These are phyloP conservation scores for Lasiosphaeria miniovina DNA, from an alignment of 495 filamentous ascomycete species.

Conservation along the genomic window DNA sequence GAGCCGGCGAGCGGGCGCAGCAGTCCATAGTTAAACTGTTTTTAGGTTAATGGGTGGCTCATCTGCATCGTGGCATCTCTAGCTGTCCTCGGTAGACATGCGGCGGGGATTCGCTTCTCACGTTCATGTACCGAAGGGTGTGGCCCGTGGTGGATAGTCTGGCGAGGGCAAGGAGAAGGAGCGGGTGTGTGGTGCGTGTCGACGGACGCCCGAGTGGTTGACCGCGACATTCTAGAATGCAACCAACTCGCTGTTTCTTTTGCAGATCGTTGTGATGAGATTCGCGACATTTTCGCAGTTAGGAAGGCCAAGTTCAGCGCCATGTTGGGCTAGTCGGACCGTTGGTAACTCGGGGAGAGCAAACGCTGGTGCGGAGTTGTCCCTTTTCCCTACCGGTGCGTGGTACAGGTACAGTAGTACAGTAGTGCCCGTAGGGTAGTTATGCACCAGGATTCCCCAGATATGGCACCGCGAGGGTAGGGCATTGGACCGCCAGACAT, in stretches of 20 bases:
- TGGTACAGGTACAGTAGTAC: background rate
- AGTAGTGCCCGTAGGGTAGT: background rate
- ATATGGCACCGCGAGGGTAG: background rate
- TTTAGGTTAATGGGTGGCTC: background rate
- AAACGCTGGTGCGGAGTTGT: background rate
- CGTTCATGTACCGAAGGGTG: background rate
- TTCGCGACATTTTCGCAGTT: no score
- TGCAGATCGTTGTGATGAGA: no score
- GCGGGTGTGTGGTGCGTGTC: background rate
- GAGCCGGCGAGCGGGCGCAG: background rate
- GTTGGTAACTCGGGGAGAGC: no score
- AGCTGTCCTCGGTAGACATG: background rate
- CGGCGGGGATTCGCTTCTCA: background rate
- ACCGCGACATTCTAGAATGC: no score
- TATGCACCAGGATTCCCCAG: conserved; percentile 1
- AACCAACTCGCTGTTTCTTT: no score
- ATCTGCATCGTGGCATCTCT: background rate
- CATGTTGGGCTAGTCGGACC: no score
- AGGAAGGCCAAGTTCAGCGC: no score
- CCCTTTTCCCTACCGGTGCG: no score
- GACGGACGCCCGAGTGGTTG: no score
- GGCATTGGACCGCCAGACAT: background rate
- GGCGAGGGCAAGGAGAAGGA: background rate
- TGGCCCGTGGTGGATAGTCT: background rate
- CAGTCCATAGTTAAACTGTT: background rate